Percentiles rank a stretch among this genome's conserved stretches.
Evolutionary conservation across 2,329 filamentous ascomycete genomes (phyloP).

Genomic region (Beauveria sp.): DNA sequence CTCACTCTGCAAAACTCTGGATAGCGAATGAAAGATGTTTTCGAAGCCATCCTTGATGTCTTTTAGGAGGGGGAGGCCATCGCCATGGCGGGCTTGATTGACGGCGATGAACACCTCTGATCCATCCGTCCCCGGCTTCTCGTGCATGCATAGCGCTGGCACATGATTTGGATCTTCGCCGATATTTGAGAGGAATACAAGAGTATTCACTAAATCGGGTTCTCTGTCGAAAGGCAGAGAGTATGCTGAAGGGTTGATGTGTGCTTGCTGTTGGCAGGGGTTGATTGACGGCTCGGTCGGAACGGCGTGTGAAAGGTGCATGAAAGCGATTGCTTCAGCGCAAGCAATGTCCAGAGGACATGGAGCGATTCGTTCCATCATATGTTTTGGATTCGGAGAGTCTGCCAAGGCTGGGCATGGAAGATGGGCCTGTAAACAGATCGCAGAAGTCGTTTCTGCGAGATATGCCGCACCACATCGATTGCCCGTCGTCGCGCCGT

Average conservation of each 20-base stretch:
- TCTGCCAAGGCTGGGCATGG: neutral
- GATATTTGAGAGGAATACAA: neutral
- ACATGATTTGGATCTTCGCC: neutral
- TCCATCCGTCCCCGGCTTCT: no score
- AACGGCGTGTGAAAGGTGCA: neutral
- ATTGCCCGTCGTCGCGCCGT: neutral
- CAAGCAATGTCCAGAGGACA: neutral
- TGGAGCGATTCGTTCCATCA: neutral
- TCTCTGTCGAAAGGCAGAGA: neutral
- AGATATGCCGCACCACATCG: neutral
- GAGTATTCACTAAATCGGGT: neutral
- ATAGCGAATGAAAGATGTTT: no score
- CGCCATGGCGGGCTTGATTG: no score
- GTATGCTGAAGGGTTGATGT: neutral
- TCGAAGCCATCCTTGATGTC: no score
- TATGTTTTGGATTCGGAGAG: neutral
- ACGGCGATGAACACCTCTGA: no score
- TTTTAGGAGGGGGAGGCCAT: no score
- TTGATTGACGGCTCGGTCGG: neutral
- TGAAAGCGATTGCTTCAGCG: neutral
- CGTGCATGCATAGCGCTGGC: no score
- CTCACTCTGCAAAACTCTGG: neutral
- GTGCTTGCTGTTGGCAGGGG: neutral
- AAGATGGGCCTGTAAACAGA: neutral
- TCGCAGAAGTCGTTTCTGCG: neutral